A percentile compares a stretch with the other conserved stretches of the same genome.
Conservation (phyloP, 2,329 filamentous ascomycete species). For the Fusarium citri region DNA sequence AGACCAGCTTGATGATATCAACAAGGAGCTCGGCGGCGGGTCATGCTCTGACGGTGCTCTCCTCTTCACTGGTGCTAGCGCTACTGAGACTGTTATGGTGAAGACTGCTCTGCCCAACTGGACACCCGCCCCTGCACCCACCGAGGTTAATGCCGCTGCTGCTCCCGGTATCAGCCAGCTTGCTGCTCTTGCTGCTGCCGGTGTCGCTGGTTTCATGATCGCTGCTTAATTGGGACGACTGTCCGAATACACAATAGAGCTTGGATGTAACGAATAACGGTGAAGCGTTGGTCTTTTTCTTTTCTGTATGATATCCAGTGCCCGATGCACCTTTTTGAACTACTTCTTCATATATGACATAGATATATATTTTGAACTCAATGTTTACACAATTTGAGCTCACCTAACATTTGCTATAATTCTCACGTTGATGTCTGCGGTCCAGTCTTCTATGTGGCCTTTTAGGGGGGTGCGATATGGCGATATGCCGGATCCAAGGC, state of each 20-base stretch:
- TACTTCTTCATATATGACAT: not conserved
- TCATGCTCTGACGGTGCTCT: constrained; percentile 12
- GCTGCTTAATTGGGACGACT: not conserved
- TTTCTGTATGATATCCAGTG: constrained; percentile 28
- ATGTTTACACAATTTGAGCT: not conserved
- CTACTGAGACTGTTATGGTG: constrained; percentile 20
- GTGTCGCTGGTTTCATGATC: constrained; percentile 23
- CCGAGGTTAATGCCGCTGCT: not conserved
- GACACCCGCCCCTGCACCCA: not conserved
- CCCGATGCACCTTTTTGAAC: constrained; percentile 1
- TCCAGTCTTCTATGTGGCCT: too few relatives aligned
- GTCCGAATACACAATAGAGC: not conserved
- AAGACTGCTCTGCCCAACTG: constrained; percentile 8
- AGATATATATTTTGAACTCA: not conserved
- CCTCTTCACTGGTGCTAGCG: constrained; percentile 23
- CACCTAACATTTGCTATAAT: too few relatives aligned
- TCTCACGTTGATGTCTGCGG: too few relatives aligned
- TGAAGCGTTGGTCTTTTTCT: constrained; percentile 9
- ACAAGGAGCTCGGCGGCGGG: not conserved
- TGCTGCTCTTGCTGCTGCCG: constrained; percentile 13
- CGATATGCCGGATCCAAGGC: too few relatives aligned
- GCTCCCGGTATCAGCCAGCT: not conserved
- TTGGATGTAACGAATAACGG: not conserved
- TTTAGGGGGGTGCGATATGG: too few relatives aligned
- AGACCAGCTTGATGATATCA: not conserved